A percentile compares a stretch with the other conserved stretches of the same genome.
Conservation (phyloP, 768 basidiomycete species). For the Naganishia onofrii region DNA sequence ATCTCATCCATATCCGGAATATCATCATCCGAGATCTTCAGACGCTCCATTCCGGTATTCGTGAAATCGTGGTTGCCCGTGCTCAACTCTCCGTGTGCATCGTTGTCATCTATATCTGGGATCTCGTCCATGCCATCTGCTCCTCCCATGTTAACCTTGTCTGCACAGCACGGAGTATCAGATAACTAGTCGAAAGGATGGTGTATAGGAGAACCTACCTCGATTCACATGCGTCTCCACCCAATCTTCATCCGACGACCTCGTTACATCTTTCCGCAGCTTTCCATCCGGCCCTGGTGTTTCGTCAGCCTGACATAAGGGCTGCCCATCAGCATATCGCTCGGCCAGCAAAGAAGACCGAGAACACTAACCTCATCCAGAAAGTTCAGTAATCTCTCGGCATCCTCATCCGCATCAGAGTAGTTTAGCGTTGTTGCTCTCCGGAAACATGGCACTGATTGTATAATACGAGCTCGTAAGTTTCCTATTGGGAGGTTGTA, state of each 20-base stretch:
- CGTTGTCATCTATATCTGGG: slow-evolving; percentile 40
- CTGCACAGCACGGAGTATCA: neutral
- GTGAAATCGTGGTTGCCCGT: slow-evolving; percentile 42
- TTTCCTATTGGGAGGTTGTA: neutral
- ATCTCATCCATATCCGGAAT: slow-evolving; percentile 96
- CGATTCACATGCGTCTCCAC: slow-evolving; percentile 94
- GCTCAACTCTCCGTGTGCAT: slow-evolving; percentile 55
- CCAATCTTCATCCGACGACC: slow-evolving; percentile 78
- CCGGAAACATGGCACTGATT: slow-evolving; percentile 88
- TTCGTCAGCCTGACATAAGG: slow-evolving; percentile 46
- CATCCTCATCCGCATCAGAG: slow-evolving; percentile 94
- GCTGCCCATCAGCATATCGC: neutral
- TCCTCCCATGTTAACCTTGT: slow-evolving; percentile 2
- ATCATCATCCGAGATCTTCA: slow-evolving; percentile 55
- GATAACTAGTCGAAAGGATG: neutral
- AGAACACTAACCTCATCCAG: slow-evolving; percentile 53
- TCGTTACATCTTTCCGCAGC: slow-evolving; percentile 36
- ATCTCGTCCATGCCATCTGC: slow-evolving; percentile 40
- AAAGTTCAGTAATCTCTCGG: slow-evolving; percentile 84
- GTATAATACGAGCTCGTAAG: neutral
- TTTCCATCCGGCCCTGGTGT: slow-evolving; percentile 48
- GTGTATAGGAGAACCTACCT: slow-evolving; percentile 35
- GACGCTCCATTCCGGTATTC: slow-evolving; percentile 10
- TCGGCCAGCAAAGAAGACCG: neutral
- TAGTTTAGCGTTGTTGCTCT: slow-evolving; percentile 88